Evolutionary conservation across 441 rosid genomes (phyloP).

Genomic region (Croton setiger): DNA sequence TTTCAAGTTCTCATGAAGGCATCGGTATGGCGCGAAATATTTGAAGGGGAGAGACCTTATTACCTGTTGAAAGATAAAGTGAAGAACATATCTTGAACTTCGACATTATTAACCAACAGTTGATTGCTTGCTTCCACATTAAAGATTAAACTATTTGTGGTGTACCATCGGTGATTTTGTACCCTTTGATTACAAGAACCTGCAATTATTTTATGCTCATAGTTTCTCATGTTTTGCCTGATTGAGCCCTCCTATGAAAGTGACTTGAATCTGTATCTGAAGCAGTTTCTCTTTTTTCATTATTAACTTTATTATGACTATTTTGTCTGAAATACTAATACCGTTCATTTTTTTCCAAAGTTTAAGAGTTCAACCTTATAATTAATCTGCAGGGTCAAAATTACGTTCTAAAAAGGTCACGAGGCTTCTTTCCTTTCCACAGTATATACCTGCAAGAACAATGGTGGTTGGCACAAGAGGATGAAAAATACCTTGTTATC

Average conservation of each 20-base stretch:
- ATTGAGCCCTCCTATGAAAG: constrained; percentile 1
- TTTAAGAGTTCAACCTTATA: too few species aligned
- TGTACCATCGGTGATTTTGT: not conserved
- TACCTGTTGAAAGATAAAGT: not conserved
- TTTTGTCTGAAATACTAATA: too few species aligned
- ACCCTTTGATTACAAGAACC: not conserved
- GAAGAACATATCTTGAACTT: not conserved
- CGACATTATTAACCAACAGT: too few species aligned
- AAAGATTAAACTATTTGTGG: not conserved
- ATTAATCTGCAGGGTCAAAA: too few species aligned
- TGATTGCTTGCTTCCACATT: too few species aligned
- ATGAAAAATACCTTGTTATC: not conserved
- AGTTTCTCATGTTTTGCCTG: not conserved
- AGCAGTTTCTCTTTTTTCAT: not conserved
- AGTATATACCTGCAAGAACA: too few species aligned
- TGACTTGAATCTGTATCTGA: constrained; percentile 1
- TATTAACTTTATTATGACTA: not conserved
- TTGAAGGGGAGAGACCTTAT: not conserved
- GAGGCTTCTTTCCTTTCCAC: not conserved
- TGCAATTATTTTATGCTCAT: constrained; percentile 1
- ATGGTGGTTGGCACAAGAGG: not conserved
- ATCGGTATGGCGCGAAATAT: too few species aligned
- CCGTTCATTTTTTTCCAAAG: too few species aligned
- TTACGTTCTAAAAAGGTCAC: not conserved
- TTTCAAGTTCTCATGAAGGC: not conserved